These are phyloP conservation scores for Pulveroboletus sp. DNA, from an alignment of 1,284 basidiomycete genomes.

Conservation along the genomic window DNA sequence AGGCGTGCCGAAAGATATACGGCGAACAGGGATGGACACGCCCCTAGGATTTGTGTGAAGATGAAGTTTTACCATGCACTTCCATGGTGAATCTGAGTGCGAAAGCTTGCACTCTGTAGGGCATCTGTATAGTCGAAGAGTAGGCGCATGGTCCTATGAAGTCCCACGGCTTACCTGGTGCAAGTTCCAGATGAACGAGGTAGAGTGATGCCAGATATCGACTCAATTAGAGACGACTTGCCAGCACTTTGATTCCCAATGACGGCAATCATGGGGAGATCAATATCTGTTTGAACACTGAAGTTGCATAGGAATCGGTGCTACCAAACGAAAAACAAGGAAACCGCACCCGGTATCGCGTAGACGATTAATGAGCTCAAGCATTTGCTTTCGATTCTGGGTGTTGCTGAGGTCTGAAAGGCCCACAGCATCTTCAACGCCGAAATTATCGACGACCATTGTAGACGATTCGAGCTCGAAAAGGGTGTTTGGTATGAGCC, in stretches of 20 bases:
- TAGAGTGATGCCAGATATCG: slow-evolving; percentile 66
- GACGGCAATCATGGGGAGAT: slow-evolving; percentile 65
- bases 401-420: slow-evolving; percentile 45
- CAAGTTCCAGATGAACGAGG: slow-evolving; percentile 62
- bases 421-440: slow-evolving; percentile 35
- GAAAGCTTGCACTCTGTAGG: slow-evolving; percentile 66
- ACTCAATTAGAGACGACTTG: slow-evolving; percentile 70
- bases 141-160: not conserved
- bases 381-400: slow-evolving; percentile 42
- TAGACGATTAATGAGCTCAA: slow-evolving; percentile 51
- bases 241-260: slow-evolving; percentile 66
- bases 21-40: slow-evolving; percentile 39
- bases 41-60: slow-evolving; percentile 49
- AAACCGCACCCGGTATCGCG: slow-evolving; percentile 50
- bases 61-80: slow-evolving; percentile 56
- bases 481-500: not conserved
- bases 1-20: slow-evolving; percentile 49
- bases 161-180: slow-evolving; percentile 47
- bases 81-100: slow-evolving; percentile 48
- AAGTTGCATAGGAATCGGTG: not conserved
- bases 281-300: slow-evolving; percentile 62
- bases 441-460: not conserved
- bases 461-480: not conserved
- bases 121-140: slow-evolving; percentile 44
- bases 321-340: not conserved